Conservation (phyloP, 805 yeast species). For the Spathaspora girioi region DNA sequence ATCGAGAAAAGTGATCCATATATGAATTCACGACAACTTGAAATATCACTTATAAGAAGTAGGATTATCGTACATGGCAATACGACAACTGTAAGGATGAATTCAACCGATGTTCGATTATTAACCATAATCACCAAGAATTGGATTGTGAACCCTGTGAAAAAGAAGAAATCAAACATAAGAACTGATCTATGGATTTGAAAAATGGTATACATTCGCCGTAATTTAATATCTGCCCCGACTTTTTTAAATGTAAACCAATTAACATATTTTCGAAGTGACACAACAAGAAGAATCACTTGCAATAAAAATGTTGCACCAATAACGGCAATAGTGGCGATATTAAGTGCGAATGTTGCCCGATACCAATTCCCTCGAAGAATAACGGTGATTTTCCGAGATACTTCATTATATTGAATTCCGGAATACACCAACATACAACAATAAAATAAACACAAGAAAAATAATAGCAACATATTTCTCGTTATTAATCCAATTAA, state of each 20-base stretch:
- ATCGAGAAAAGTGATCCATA: conserved; percentile 23
- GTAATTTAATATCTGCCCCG: conserved; percentile 43
- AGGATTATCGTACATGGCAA: conserved; percentile 41
- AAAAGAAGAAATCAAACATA: conserved; percentile 36
- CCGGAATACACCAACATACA: conserved; percentile 46
- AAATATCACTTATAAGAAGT: conserved; percentile 32
- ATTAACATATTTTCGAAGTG: conserved; percentile 36
- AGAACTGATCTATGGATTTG: conserved; percentile 33
- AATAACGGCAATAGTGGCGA: conserved; percentile 41
- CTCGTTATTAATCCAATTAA: conserved; percentile 34
- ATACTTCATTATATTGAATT: conserved; percentile 41
- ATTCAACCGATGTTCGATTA: conserved; percentile 35
- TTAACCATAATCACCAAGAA: conserved; percentile 43
- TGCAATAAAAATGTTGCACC: conserved; percentile 33
- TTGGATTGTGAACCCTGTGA: conserved; percentile 48
- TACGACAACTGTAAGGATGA: conserved; percentile 43
- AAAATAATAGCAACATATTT: conserved; percentile 37
- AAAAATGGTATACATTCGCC: conserved; percentile 32
- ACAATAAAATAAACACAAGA: conserved; percentile 36
- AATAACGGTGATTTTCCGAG: conserved; percentile 16
- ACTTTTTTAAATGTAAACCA: conserved; percentile 47
- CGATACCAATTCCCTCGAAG: conserved; percentile 20
- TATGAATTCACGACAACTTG: conserved; percentile 31
- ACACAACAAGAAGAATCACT: conserved; percentile 22
- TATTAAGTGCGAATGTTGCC: conserved; percentile 35